Conservation (phyloP, 352 stramenopile genomes). For the Phytophthora pluvialis region DNA sequence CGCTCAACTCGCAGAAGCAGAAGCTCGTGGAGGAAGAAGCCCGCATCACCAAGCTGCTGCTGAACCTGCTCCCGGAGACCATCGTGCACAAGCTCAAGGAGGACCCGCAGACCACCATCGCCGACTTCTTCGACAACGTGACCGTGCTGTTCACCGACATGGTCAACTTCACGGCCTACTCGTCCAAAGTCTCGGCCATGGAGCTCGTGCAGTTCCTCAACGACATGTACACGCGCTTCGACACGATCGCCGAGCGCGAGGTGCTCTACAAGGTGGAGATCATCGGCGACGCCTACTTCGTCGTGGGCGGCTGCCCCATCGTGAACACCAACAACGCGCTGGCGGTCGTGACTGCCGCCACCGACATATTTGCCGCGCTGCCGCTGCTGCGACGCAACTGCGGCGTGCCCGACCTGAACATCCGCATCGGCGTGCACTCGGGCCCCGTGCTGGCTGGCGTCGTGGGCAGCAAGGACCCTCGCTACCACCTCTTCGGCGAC, state of each 20-base stretch:
- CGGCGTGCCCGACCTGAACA: constrained; percentile 80
- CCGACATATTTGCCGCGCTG: constrained; percentile 74
- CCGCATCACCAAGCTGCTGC: constrained; percentile 78
- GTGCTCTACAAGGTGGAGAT: constrained; percentile 92
- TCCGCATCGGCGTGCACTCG: constrained; percentile 88
- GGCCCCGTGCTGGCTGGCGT: constrained; percentile 84
- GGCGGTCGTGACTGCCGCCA: constrained; percentile 75
- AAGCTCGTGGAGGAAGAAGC: constrained; percentile 84
- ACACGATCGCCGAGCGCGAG: constrained; percentile 85
- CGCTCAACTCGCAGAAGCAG: constrained; percentile 82
- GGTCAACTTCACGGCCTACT: constrained; percentile 88
- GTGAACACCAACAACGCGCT: constrained; percentile 71
- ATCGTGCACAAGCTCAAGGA: constrained; percentile 89
- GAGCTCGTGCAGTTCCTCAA: constrained; percentile 91
- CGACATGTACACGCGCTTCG: constrained; percentile 90
- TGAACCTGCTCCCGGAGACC: constrained; percentile 82
- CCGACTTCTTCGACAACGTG: constrained; percentile 86
- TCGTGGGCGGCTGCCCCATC: constrained; percentile 74
- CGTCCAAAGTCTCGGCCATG: constrained; percentile 80
- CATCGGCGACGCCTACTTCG: constrained; percentile 89
- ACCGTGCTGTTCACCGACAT: constrained; percentile 90
- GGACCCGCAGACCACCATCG: constrained; percentile 77
- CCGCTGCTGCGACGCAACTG: constrained; percentile 74
- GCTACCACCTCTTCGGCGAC: constrained; percentile 88
- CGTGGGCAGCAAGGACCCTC: constrained; percentile 82